Conservation (phyloP, 495 filamentous ascomycete genomes). For the Xylaria acuta region DNA sequence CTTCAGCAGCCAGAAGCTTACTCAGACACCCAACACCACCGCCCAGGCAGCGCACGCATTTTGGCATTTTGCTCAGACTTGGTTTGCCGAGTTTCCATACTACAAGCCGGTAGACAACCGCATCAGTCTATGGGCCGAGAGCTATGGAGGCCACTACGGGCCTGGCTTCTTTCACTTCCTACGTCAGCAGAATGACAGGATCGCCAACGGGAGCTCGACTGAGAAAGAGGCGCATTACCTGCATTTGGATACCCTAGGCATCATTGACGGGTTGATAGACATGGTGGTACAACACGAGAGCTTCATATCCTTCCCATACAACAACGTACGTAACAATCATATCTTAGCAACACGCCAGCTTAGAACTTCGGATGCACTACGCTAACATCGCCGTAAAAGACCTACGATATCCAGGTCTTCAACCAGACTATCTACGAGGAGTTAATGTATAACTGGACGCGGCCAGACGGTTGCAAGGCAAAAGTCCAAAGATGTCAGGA, state of each 20-base stretch:
- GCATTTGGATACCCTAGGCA: conserved; percentile 62
- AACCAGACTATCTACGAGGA: conserved; percentile 46
- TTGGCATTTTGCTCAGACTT: conserved; percentile 76
- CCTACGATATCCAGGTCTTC: conserved; percentile 69
- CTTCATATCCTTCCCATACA: conserved; percentile 12
- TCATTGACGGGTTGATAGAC: conserved; percentile 81
- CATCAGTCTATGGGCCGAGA: conserved; percentile 67
- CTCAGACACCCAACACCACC: conserved; percentile 68
- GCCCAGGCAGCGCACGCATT: conserved; percentile 66
- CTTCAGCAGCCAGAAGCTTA: conserved; percentile 60
- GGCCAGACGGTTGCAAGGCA: conserved; percentile 44
- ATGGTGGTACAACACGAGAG: conserved; percentile 17
- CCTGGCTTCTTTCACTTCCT: conserved; percentile 67
- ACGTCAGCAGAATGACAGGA: conserved; percentile 64
- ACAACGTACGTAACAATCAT: conserved; percentile 12
- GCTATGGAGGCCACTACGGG: conserved; percentile 69
- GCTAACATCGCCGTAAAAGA: conserved; percentile 47
- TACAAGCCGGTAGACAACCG: conserved; percentile 58
- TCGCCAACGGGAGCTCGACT: conserved; percentile 53
- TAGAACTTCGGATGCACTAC: too few species aligned
- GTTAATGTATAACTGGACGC: conserved; percentile 51
- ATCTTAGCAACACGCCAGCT: not conserved
- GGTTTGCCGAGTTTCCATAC: conserved; percentile 68
- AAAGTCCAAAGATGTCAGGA: conserved; percentile 45
- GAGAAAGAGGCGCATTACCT: conserved; percentile 58